Evolutionary conservation across 2,329 filamentous ascomycete genomes (phyloP).

Genomic region (Didymella pinodella): DNA sequence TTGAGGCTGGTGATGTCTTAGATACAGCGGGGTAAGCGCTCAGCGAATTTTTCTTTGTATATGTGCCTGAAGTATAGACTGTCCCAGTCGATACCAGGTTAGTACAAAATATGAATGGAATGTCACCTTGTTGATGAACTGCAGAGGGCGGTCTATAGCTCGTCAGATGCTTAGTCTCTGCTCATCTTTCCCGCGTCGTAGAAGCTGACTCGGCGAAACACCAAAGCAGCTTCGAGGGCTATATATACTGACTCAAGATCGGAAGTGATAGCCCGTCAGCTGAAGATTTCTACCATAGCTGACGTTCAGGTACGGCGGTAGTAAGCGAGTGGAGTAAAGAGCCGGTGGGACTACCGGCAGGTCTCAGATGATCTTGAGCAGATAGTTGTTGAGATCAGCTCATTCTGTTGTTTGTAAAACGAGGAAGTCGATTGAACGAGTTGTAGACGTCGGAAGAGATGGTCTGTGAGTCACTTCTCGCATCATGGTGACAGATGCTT

Average conservation of each 20-base stretch:
- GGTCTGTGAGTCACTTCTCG: neutral
- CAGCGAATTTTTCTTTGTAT: neutral
- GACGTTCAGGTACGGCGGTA: neutral
- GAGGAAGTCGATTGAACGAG: neutral
- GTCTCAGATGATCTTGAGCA: neutral
- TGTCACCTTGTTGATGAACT: neutral
- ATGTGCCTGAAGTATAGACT: neutral
- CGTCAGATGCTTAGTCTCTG: neutral
- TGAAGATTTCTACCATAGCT: neutral
- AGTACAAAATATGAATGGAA: neutral
- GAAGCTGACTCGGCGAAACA: neutral
- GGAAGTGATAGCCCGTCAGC: neutral
- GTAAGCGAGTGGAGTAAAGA: neutral
- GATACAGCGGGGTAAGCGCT: neutral
- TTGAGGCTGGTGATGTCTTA: neutral
- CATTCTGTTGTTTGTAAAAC: neutral
- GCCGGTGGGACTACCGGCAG: neutral
- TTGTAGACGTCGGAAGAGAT: neutral
- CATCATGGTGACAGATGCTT: neutral
- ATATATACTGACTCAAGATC: neutral
- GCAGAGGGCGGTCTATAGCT: neutral
- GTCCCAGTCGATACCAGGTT: conserved; percentile 1
- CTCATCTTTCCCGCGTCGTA: neutral
- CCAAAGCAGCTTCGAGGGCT: neutral
- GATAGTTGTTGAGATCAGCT: neutral